These are phyloP conservation scores for Fusarium metavorans DNA, from an alignment of 2,329 filamentous ascomycete species.

Conservation along the genomic window DNA sequence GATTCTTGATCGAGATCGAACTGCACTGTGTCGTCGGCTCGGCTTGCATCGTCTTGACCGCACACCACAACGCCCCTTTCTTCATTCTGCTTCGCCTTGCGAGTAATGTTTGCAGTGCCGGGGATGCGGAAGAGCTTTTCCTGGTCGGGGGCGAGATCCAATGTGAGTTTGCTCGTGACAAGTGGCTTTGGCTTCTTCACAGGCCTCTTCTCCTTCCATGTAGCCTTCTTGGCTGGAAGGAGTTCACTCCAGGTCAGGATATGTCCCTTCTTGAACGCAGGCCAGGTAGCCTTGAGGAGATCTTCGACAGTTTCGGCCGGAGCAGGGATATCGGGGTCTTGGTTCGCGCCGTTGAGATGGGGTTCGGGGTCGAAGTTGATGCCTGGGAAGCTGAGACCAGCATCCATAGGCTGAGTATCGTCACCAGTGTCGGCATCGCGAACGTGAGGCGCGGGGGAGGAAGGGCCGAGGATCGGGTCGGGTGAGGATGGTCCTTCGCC, in stretches of 20 bases:
- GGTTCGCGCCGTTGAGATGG: constrained; percentile 61
- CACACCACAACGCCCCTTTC: constrained; percentile 63
- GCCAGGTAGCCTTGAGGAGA: constrained; percentile 82
- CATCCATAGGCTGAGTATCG: constrained; percentile 49
- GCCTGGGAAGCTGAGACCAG: constrained; percentile 52
- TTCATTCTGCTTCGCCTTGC: constrained; percentile 69
- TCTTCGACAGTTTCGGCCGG: constrained; percentile 80
- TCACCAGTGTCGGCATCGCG: constrained; percentile 54
- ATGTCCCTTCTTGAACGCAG: constrained; percentile 80
- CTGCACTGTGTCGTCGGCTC: constrained; percentile 53
- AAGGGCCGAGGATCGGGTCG: constrained; percentile 55
- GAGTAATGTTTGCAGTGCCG: constrained; percentile 64
- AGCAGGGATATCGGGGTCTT: constrained; percentile 74
- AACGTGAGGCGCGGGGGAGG: constrained; percentile 59
- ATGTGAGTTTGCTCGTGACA: constrained; percentile 85
- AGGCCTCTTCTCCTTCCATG: constrained; percentile 83
- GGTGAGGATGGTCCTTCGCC: constrained; percentile 70
- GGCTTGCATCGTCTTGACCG: constrained; percentile 52
- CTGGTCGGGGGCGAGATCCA: constrained; percentile 88
- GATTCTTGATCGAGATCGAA: constrained; percentile 64
- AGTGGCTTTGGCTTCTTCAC: constrained; percentile 83
- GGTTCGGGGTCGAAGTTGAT: constrained; percentile 64
- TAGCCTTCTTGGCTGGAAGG: constrained; percentile 82
- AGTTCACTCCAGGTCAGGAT: constrained; percentile 85
- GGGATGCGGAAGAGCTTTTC: constrained; percentile 87